Percentiles rank a stretch among this genome's conserved stretches.
phyloP scores from a whole-genome alignment of 192 early-diverging fungal genomes.

The Backusella circina region DNA sequence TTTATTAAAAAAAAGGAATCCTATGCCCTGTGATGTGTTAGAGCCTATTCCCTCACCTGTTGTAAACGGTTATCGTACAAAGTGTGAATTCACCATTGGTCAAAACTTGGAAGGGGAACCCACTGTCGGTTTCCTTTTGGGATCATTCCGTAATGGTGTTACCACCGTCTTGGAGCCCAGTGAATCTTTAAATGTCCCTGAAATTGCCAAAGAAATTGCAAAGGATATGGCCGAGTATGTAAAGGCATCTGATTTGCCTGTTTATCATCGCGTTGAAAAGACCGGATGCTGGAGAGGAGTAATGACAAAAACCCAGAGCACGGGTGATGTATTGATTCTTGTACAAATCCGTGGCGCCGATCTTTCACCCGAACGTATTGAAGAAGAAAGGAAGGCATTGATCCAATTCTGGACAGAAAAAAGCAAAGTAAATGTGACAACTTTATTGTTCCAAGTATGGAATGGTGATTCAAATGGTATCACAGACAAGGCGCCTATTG shows the following conservation, averaged over 20 bases:
- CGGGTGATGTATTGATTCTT: constrained; percentile 63
- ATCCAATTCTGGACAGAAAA: constrained; percentile 29
- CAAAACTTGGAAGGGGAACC: constrained; percentile 46
- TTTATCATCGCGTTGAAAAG: constrained; percentile 34
- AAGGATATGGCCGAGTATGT: constrained; percentile 38
- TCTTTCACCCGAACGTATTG: constrained; percentile 36
- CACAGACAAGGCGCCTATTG: constrained; percentile 37
- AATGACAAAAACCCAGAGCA: constrained; percentile 55
- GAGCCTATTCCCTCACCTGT: constrained; percentile 56
- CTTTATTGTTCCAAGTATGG: constrained; percentile 47
- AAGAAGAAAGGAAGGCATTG: constrained; percentile 31
- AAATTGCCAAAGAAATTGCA: constrained; percentile 49
- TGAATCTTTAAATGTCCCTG: constrained; percentile 45
- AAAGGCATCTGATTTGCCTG: constrained; percentile 24
- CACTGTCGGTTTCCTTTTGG: constrained; percentile 66
- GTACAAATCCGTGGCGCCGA: constrained; percentile 54
- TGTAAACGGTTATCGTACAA: constrained; percentile 62
- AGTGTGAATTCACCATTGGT: constrained; percentile 79
- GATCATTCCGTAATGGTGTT: constrained; percentile 59
- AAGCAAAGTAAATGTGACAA: constrained; percentile 37
- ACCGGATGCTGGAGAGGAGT: constrained; percentile 64
- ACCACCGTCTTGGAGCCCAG: constrained; percentile 47
- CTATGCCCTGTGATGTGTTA: constrained; percentile 20
- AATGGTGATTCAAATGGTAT: constrained; percentile 57
- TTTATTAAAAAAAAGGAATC: constrained; percentile 4